A percentile compares a stretch with the other conserved stretches of the same genome.
Conservation (phyloP, 2,329 filamentous ascomycete genomes). For the Colletotrichum cuscutae region DNA sequence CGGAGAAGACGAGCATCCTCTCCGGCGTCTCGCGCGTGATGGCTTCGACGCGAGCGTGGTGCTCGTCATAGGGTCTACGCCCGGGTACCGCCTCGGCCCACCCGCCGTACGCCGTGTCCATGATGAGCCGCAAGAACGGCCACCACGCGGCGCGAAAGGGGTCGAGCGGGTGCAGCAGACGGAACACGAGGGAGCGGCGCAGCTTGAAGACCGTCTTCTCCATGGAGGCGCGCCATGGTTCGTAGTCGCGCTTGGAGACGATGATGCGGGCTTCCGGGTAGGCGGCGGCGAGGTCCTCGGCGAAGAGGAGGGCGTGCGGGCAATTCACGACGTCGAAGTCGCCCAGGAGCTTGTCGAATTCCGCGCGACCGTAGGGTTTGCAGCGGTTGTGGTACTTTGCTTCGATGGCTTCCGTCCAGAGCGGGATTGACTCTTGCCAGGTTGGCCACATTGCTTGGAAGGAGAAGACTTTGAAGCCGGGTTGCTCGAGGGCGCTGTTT, state of each 20-base stretch:
- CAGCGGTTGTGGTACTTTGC: not conserved
- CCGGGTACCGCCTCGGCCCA: not conserved
- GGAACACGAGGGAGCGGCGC: not conserved
- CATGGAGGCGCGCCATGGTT: not conserved
- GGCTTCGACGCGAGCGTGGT: no score
- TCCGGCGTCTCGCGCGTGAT: not conserved
- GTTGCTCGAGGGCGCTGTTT: not conserved
- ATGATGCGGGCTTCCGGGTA: not conserved
- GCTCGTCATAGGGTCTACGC: not conserved
- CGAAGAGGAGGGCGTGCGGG: constrained; percentile 2
- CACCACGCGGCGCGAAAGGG: constrained; percentile 4
- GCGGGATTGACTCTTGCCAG: not conserved
- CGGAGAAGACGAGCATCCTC: not conserved
- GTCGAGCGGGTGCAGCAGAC: not conserved
- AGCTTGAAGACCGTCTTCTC: not conserved
- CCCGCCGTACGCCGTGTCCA: constrained; percentile 4
- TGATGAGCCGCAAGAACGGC: not conserved
- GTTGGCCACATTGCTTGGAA: constrained; percentile 8
- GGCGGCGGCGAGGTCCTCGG: constrained; percentile 5
- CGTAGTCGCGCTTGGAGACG: constrained; percentile 6
- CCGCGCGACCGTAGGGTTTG: not conserved
- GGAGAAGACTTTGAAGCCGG: not conserved
- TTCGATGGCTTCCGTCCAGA: constrained; percentile 8
- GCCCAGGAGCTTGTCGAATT: constrained; percentile 3
- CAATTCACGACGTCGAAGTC: constrained; percentile 8